Evolutionary conservation across 1,284 basidiomycete genomes (phyloP).

Genomic region (Clitocybe nebularis): DNA sequence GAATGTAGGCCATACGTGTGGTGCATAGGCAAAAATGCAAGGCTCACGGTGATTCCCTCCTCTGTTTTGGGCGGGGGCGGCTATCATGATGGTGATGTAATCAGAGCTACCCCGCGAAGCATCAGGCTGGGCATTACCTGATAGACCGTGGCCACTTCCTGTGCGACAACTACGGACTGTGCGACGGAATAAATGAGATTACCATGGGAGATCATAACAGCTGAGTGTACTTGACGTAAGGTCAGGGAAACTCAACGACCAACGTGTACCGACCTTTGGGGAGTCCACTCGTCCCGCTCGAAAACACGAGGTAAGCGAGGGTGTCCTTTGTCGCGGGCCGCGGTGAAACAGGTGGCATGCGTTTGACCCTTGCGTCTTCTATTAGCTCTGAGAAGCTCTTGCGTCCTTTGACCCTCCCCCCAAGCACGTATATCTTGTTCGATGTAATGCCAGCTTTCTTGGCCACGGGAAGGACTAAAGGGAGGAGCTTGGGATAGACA

Average conservation of each 20-base stretch:
- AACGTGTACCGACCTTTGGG: slow-evolving; percentile 56
- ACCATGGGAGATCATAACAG: slow-evolving; percentile 73
- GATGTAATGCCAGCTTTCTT: slow-evolving; percentile 46
- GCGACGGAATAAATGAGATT: slow-evolving; percentile 52
- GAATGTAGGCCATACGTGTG: slow-evolving; percentile 63
- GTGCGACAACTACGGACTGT: slow-evolving; percentile 34
- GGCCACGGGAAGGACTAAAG: slow-evolving; percentile 46
- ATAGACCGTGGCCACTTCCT: slow-evolving; percentile 25
- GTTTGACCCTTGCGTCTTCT: slow-evolving; percentile 31
- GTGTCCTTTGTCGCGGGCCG: slow-evolving; percentile 51
- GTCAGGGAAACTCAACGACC: background rate
- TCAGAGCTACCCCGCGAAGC: background rate
- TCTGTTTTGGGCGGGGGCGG: slow-evolving; percentile 35
- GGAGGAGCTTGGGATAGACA: slow-evolving; percentile 50
- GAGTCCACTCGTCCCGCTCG: slow-evolving; percentile 72
- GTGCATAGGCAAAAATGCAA: slow-evolving; percentile 66
- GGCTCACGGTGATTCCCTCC: slow-evolving; percentile 38
- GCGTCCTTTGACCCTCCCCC: slow-evolving; percentile 36
- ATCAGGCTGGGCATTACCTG: slow-evolving; percentile 24
- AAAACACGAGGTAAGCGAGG: slow-evolving; percentile 70
- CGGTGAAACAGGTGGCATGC: slow-evolving; percentile 37
- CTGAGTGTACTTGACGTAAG: slow-evolving; percentile 28
- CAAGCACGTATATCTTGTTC: slow-evolving; percentile 52
- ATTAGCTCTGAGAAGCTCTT: slow-evolving; percentile 46
- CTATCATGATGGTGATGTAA: slow-evolving; percentile 25